These are phyloP conservation scores for Naegleria fowleri DNA, from an alignment of 208 protist species.

Conservation along the genomic window DNA sequence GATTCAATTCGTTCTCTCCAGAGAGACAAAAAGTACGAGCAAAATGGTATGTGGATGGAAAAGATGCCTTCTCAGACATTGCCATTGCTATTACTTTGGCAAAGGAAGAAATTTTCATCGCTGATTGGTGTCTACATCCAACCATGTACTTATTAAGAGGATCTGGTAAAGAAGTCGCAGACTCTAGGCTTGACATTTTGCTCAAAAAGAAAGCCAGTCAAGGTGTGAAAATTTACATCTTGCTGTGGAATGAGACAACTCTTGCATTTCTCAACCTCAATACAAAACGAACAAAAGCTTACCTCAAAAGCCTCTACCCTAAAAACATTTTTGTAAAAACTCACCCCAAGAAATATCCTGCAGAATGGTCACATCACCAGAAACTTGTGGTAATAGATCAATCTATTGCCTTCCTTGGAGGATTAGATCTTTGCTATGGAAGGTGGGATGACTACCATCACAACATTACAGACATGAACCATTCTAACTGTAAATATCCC, in stretches of 20 bases:
- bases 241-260: constrained; percentile 35
- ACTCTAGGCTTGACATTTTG: constrained; percentile 35
- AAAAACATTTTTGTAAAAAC: constrained; percentile 34
- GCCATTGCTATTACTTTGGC: neutral
- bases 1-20: constrained; percentile 12
- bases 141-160: constrained; percentile 30
- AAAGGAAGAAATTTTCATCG: constrained; percentile 33
- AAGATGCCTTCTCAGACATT: constrained; percentile 26
- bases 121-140: constrained; percentile 37
- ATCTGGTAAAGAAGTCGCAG: neutral
- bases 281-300: neutral
- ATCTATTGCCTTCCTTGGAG: constrained; percentile 33
- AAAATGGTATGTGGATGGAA: constrained; percentile 31
- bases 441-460: constrained; percentile 30
- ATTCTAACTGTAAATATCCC: neutral
- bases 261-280: neutral
- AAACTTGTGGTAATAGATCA: constrained; percentile 38
- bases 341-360: constrained; percentile 23
- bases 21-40: neutral
- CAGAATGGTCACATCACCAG: constrained; percentile 37
- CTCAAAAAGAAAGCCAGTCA: constrained; percentile 29
- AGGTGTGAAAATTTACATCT: constrained; percentile 39
- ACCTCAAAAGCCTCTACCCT: constrained; percentile 29
- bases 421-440: constrained; percentile 34
- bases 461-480: constrained; percentile 4